Conservation (phyloP, 192 early-diverging fungal species). For the Chytriomyces hyalinus region DNA sequence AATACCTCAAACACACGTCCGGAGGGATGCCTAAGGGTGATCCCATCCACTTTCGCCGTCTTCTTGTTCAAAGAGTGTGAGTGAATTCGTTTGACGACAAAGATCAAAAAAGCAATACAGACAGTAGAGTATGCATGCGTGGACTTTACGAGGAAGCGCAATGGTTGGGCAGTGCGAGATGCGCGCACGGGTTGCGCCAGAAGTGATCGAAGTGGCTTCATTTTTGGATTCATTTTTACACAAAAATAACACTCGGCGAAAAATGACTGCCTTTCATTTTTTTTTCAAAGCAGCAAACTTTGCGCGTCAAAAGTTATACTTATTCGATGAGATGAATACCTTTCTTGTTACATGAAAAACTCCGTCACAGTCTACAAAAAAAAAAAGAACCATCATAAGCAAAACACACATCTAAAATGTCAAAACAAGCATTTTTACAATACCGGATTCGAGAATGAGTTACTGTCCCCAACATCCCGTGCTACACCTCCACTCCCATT, state of each 20-base stretch:
- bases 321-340: not conserved
- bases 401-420: not conserved
- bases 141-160: not conserved
- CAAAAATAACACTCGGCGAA: too few species aligned
- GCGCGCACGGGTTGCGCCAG: not conserved
- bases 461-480: conserved; percentile 2
- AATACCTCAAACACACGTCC: conserved; percentile 6
- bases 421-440: not conserved
- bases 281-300: too few species aligned
- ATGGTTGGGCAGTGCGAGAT: not conserved
- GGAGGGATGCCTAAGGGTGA: conserved; percentile 9
- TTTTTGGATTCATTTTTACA: not conserved
- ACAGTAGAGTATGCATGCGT: not conserved
- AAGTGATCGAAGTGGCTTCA: not conserved
- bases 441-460: conserved; percentile 16
- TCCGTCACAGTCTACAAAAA: conserved; percentile 5
- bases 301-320: not conserved
- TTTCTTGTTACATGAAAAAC: conserved; percentile 15
- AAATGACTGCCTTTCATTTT: too few species aligned
- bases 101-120: too few species aligned
- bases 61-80: too few species aligned
- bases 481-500: conserved; percentile 2
- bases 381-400: not conserved
- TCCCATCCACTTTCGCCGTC: not conserved
- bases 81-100: too few species aligned